Evolutionary conservation across 345 rosid genomes (phyloP), one percentile per base, ranked within the genome.

Genomic region (Brassica juncea): DNA sequence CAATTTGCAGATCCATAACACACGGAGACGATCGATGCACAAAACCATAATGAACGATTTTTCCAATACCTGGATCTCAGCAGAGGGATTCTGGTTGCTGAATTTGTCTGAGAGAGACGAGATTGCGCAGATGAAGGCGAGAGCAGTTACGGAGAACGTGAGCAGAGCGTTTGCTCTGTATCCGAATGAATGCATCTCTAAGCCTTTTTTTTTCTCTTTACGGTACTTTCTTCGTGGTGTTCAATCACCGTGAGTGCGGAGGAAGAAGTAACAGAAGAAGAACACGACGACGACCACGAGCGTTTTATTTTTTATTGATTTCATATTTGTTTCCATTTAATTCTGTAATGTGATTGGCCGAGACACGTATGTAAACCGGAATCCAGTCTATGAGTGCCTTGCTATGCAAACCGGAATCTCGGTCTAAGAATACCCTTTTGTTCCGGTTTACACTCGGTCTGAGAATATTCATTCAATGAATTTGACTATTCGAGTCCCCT

Each of bases 101-200:
- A 96, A 84, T 82, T 88, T 93, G 79, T 96, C 98, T 0, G 98
- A 89, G 78, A 96, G 54, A 12, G 99, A 96, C 6, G 90, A 87
- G 70, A 92, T 84, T 74, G 89, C 93, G 81, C 99, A 93, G 78
- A 96, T 86, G 52, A 96, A 81, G 1, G 98, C 97, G 19, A 96
- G 87, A 42, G 93, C 87, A 42, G 95, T 93, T 15, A 93, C 74
- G 14, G 93, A 81, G 79, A 93, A 92, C 3, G 99, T 96, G 27
- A 96, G 83, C 83, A 96, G 82, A 39, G 97, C 94, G 73, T 93
- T 96, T 6, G 92, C 93, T 84, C 98, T 88, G 90, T 89, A 92
- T 65, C 92, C 88, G 74, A 90, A 93, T 1, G 97, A 84, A 87
- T 96, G 97, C 98, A 96, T 96, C 62, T 74, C 79, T n/a, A 2